phyloP scores from a whole-genome alignment of 192 early-diverging fungal genomes.

The Entomortierella chlamydospora region DNA sequence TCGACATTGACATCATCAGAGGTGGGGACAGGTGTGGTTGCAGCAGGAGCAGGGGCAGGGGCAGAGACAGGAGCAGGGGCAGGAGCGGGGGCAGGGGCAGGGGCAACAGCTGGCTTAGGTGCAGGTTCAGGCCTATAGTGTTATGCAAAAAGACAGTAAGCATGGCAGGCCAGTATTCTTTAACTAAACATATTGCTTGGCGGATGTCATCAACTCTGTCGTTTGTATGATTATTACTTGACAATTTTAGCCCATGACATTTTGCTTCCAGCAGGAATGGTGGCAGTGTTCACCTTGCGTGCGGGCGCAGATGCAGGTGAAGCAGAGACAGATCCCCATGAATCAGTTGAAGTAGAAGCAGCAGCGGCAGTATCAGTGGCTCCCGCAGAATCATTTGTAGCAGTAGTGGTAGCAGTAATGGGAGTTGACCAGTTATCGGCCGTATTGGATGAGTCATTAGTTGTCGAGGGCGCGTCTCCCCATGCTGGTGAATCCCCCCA shows the following conservation, averaged over 20 bases:
- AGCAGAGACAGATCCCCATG: constrained; percentile 20
- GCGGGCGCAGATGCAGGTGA: constrained; percentile 23
- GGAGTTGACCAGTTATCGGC: constrained; percentile 13
- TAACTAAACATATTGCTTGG: too few species aligned
- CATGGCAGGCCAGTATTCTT: too few species aligned
- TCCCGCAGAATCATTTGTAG: constrained; percentile 16
- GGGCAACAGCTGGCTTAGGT: constrained; percentile 46
- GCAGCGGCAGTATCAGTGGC: constrained; percentile 20
- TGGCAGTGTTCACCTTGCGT: constrained; percentile 48
- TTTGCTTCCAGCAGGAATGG: constrained; percentile 55
- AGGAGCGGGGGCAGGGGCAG: constrained; percentile 31
- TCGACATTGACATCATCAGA: constrained; percentile 6
- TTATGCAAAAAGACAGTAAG: background rate
- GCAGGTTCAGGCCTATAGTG: constrained; percentile 57
- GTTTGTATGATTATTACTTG: constrained; percentile 55
- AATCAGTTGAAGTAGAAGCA: constrained; percentile 30
- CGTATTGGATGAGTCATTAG: constrained; percentile 23
- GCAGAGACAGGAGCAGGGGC: constrained; percentile 37
- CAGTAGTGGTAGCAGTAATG: constrained; percentile 6
- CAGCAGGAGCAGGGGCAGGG: constrained; percentile 36
- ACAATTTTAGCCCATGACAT: constrained; percentile 73
- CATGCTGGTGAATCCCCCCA: constrained; percentile 1
- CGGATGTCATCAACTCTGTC: too few species aligned
- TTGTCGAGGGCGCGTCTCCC: constrained; percentile 8
- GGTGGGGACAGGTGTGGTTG: background rate